Conservation (phyloP, 257 asterid species). For the Verbena officinalis region DNA sequence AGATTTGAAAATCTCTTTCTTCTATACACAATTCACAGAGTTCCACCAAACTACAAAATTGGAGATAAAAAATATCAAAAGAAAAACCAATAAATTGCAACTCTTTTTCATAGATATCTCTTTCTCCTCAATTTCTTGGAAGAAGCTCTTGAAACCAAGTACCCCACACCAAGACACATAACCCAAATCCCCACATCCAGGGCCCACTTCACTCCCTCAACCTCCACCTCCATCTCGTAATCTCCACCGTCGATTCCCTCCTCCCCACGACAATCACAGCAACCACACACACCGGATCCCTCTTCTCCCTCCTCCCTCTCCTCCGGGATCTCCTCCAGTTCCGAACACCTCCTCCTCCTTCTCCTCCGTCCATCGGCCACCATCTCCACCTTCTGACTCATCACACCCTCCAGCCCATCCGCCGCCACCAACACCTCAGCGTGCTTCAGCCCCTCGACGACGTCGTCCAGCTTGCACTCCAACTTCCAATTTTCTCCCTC, state of each 20-base stretch:
- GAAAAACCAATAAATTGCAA: too few relatives aligned
- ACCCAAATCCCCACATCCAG: conserved; percentile 85
- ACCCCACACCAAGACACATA: conserved; percentile 74
- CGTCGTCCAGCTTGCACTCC: conserved; percentile 51
- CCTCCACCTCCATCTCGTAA: conserved; percentile 27
- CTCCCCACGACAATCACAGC: conserved; percentile 45
- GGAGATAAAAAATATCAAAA: not conserved
- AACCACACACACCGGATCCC: conserved; percentile 44
- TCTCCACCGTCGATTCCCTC: conserved; percentile 31
- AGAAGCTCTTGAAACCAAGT: conserved; percentile 60
- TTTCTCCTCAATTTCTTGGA: conserved; percentile 37
- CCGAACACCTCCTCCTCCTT: conserved; percentile 36
- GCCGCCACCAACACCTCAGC: conserved; percentile 61
- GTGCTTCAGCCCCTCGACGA: conserved; percentile 33
- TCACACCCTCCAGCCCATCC: conserved; percentile 42
- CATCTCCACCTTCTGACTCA: conserved; percentile 51
- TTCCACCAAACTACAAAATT: not conserved
- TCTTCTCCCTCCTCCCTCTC: conserved; percentile 50
- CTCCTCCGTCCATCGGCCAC: conserved; percentile 25
- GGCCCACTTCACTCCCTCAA: conserved; percentile 64
- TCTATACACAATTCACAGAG: too few relatives aligned
- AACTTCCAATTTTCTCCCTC: conserved; percentile 54
- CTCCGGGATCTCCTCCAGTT: conserved; percentile 82
- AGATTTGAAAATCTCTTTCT: too few relatives aligned
- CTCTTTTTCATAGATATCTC: conserved; percentile 15